Evolutionary conservation across 2,329 filamentous ascomycete genomes (phyloP).

Genomic region (Plectosphaerella cucumerina): DNA sequence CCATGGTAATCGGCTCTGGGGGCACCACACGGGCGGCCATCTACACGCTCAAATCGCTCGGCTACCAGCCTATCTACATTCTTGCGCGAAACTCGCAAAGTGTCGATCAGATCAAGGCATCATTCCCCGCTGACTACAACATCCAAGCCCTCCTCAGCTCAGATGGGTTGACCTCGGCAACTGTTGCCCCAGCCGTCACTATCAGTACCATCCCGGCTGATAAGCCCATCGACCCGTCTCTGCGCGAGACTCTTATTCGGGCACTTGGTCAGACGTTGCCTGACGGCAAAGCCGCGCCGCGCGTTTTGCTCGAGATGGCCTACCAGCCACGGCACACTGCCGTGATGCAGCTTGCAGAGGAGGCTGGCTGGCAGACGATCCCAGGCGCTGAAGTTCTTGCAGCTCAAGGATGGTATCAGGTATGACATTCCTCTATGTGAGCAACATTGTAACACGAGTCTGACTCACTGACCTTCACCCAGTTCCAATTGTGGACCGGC

Average conservation of each 20-base stretch:
- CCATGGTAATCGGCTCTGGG: conserved; percentile 83
- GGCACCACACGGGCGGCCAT: conserved; percentile 90
- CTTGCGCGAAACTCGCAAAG: conserved; percentile 72
- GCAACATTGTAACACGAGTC: background rate
- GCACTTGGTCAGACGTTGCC: conserved; percentile 37
- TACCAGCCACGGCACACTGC: conserved; percentile 85
- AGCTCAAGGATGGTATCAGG: conserved; percentile 85
- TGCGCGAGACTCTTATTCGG: conserved; percentile 60
- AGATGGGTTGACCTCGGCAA: conserved; percentile 31
- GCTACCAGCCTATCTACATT: conserved; percentile 81
- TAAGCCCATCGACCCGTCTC: conserved; percentile 68
- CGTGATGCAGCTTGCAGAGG: conserved; percentile 77
- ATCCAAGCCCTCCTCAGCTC: conserved; percentile 51
- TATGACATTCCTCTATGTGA: conserved; percentile 33
- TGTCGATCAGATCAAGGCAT: conserved; percentile 60
- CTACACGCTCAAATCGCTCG: conserved; percentile 79
- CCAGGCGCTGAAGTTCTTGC: conserved; percentile 85
- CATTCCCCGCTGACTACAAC: conserved; percentile 71
- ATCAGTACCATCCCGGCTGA: conserved; percentile 92
- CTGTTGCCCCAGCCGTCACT: conserved; percentile 61
- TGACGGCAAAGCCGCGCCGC: conserved; percentile 26
- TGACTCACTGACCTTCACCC: conserved; percentile 16
- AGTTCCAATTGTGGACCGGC: conserved; percentile 83
- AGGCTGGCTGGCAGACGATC: conserved; percentile 76
- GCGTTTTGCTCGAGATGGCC: conserved; percentile 87